phyloP scores from a whole-genome alignment of 1,139 yeast genomes.

The Suhomyces yuchorum region DNA sequence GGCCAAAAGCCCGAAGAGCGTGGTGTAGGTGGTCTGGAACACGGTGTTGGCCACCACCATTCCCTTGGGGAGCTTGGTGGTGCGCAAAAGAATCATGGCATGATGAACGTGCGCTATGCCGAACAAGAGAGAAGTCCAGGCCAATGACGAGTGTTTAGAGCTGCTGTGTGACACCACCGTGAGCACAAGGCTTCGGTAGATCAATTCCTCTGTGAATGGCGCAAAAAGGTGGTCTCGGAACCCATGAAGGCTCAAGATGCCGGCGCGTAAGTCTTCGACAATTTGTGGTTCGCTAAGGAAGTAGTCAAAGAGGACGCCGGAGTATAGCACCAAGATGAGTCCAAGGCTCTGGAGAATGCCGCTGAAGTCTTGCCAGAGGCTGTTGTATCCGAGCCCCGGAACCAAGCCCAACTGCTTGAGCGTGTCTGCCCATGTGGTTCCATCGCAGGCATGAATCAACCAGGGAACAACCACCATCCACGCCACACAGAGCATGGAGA shows the following conservation, averaged over 20 bases:
- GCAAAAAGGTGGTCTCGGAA: slow-evolving; percentile 73
- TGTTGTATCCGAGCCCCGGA: slow-evolving; percentile 22
- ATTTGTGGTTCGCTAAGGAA: slow-evolving; percentile 10
- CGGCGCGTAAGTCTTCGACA: slow-evolving; percentile 23
- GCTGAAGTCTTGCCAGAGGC: background rate
- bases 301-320: slow-evolving; percentile 61
- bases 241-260: slow-evolving; percentile 47
- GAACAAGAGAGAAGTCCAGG: slow-evolving; percentile 67
- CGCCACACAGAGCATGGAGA: slow-evolving; percentile 33
- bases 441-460: slow-evolving; percentile 8
- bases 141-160: slow-evolving; percentile 27
- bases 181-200: slow-evolving; percentile 67
- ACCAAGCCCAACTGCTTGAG: slow-evolving; percentile 25
- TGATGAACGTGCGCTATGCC: slow-evolving; percentile 95
- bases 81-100: slow-evolving; percentile 55
- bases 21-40: slow-evolving; percentile 73
- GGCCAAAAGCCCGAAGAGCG: slow-evolving; percentile 78
- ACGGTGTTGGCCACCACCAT: slow-evolving; percentile 44
- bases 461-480: slow-evolving; percentile 32
- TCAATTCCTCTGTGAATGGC: slow-evolving; percentile 85
- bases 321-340: slow-evolving; percentile 48
- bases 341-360: slow-evolving; percentile 28
- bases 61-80: slow-evolving; percentile 25
- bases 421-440: slow-evolving; percentile 12
- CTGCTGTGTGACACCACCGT: slow-evolving; percentile 37